Conservation (phyloP, 1,284 basidiomycete species). For the Cryptococcus wingfieldii region DNA sequence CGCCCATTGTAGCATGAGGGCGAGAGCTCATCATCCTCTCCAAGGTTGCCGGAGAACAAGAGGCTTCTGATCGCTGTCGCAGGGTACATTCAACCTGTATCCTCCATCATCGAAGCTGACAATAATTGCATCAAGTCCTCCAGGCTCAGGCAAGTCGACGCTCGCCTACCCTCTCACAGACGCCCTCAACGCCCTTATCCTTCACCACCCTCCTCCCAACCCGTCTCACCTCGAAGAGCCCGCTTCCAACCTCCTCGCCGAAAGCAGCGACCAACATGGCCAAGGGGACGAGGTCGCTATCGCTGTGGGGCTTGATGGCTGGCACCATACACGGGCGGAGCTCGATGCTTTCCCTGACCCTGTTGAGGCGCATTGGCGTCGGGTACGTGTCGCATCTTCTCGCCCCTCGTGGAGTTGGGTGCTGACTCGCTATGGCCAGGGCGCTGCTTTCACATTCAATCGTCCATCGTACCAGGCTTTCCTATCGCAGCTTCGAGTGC, state of each 20-base stretch:
- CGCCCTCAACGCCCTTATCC: constrained; percentile 37
- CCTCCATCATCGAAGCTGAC: constrained; percentile 7
- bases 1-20: not conserved
- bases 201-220: constrained; percentile 2
- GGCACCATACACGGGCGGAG: constrained; percentile 50
- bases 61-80: constrained; percentile 14
- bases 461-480: constrained; percentile 63
- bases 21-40: not conserved
- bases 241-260: not conserved
- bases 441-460: constrained; percentile 52
- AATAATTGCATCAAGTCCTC: constrained; percentile 23
- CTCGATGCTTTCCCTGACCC: constrained; percentile 42
- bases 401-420: not conserved
- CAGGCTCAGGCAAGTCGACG: constrained; percentile 54
- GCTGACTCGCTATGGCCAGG: constrained; percentile 21
- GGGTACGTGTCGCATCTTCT: constrained; percentile 48
- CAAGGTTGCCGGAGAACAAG: constrained; percentile 6
- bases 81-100: constrained; percentile 3
- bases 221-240: constrained; percentile 4
- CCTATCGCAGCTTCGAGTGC: constrained; percentile 60
- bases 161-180: constrained; percentile 49
- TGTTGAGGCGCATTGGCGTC: constrained; percentile 25
- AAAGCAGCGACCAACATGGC: constrained; percentile 3
- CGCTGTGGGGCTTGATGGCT: constrained; percentile 54
- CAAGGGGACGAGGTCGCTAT: constrained; percentile 34